Conservation (phyloP, 164 flowering plant genomes). For the Nymphaea thermarum region DNA sequence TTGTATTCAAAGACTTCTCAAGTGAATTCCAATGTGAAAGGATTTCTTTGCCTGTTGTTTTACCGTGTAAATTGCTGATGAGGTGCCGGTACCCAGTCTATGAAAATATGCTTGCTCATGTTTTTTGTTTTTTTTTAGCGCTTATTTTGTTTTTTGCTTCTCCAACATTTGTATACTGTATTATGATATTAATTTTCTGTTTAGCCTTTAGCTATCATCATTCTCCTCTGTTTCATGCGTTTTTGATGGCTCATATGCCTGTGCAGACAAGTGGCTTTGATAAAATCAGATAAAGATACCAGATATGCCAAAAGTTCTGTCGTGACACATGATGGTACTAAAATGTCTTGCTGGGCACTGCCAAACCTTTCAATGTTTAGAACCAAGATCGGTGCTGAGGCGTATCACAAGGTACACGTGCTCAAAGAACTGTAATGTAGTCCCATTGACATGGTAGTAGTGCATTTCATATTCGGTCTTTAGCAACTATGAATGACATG, state of each 20-base stretch:
- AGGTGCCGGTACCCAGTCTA: not conserved
- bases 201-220: not conserved
- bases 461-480: no score
- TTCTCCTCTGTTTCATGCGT: not conserved
- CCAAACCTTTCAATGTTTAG: conserved; percentile 50
- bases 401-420: conserved; percentile 55
- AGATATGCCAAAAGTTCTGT: conserved; percentile 75
- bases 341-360: conserved; percentile 76
- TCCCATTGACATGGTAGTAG: not conserved
- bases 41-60: not conserved
- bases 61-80: not conserved
- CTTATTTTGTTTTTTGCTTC: not conserved
- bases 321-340: conserved; percentile 89
- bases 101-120: not conserved
- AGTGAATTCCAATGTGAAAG: not conserved
- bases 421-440: not conserved
- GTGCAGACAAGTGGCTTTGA: conserved; percentile 60
- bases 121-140: not conserved
- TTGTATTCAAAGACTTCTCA: not conserved
- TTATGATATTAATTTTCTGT: not conserved
- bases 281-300: conserved; percentile 81
- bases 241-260: not conserved
- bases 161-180: not conserved
- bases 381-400: conserved; percentile 49
- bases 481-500: no score